A percentile compares a stretch with the other conserved stretches of the same genome.
Conservation (phyloP, 352 stramenopile species). For the Phytophthora pluvialis region DNA sequence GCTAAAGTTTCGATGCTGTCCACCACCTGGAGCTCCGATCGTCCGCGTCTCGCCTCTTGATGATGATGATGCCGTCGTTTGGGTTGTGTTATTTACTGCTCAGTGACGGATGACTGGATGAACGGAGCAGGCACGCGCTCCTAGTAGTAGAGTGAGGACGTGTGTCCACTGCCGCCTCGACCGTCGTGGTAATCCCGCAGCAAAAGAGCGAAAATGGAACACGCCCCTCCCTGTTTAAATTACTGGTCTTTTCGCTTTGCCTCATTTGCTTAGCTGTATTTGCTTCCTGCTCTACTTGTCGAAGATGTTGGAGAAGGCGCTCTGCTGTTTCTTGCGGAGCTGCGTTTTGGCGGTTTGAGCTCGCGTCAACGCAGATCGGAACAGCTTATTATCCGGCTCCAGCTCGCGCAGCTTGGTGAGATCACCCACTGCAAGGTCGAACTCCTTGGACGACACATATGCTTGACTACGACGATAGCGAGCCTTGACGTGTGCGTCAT, state of each 20-base stretch:
- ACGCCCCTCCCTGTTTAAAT: slow-evolving; percentile 71
- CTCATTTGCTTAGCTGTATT: slow-evolving; percentile 7
- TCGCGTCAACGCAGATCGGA: slow-evolving; percentile 43
- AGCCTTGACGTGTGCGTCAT: slow-evolving; percentile 63
- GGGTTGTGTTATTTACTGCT: slow-evolving; percentile 19
- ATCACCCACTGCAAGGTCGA: slow-evolving; percentile 61
- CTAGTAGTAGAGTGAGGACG: slow-evolving; percentile 47
- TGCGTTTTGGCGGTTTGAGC: slow-evolving; percentile 41
- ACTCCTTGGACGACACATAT: slow-evolving; percentile 59
- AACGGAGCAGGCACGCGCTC: slow-evolving; percentile 24
- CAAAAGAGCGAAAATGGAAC: slow-evolving; percentile 49
- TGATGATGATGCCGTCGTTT: slow-evolving; percentile 13
- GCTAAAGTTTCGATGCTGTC: slow-evolving; percentile 24
- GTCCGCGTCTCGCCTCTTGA: slow-evolving; percentile 13
- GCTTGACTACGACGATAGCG: slow-evolving; percentile 73
- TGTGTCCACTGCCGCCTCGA: slow-evolving; percentile 13
- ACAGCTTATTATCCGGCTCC: slow-evolving; percentile 55
- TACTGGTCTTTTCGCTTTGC: slow-evolving; percentile 27
- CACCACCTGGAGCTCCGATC: slow-evolving; percentile 16
- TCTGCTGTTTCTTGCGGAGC: slow-evolving; percentile 49
- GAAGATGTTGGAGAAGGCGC: slow-evolving; percentile 47
- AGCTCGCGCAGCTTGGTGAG: slow-evolving; percentile 41
- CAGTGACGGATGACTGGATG: slow-evolving; percentile 21
- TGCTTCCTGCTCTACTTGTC: slow-evolving; percentile 25
- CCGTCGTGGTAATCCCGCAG: slow-evolving; percentile 34